Base-by-base conservation (phyloP, 176 grass and related monocot species). In the Aechmea fasciata region DNA sequence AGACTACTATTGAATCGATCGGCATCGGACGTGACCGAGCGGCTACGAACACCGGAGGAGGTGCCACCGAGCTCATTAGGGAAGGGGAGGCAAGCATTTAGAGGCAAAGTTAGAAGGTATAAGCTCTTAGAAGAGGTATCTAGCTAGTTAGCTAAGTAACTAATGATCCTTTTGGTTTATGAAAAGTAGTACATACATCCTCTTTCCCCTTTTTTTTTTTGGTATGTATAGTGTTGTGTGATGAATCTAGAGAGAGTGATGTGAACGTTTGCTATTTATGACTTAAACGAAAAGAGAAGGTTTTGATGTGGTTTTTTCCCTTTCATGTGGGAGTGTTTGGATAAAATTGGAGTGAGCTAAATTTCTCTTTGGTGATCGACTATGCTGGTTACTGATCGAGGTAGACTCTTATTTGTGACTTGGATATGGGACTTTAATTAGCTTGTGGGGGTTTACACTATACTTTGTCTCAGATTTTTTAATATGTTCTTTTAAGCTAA, bases 51-150 rank as follows among this genome's bases (percentile, higher is more conserved):
- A 47, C 63, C 52, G 47, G 74, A 66, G 33, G 83, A 84, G 51
- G 53, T 59, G 15, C 76, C 83, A 1, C 83, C 82, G 47, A 67
- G 59, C 22, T 79, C 84, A 19, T 77, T 82, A 9, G 82, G 75
- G 62, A 83, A 81, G 69, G 67, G 61, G 23, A 83, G 69, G 69
- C 59, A 28, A 15, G 52, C 53, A 14, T 80, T 90, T 49, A 89
- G 88, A 78, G 83, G 85, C 48, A 96, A 78, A 65, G 77, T 92
- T 59, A 77, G 81, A 25, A 83, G 88, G 76, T 96, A 96, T 78
- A 96, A 89, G 81, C 92, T 96, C 55, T 63, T 96, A 73, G 88
- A 96, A 79, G 92, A 96, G 88, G 86, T 96, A 48, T 83, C 81
- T 74, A 83, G 81, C 65, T 83, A 77, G 33, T 7, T 65, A 64